A percentile compares a stretch with the other conserved stretches of the same genome.
Evolutionary conservation across 2,329 filamentous ascomycete genomes (phyloP).

Genomic region (Stagonosporopsis vannaccii): DNA sequence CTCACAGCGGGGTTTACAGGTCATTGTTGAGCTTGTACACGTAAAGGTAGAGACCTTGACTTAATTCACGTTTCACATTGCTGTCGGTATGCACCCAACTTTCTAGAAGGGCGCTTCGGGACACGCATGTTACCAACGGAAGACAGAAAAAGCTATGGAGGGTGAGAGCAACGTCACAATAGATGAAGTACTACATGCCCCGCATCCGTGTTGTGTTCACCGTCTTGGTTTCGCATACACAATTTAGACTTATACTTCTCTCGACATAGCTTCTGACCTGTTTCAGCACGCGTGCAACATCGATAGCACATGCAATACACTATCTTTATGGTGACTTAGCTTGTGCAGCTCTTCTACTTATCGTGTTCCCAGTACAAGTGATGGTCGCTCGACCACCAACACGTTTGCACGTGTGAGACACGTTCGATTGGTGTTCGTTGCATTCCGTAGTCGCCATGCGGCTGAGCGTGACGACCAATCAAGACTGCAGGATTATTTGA

Average conservation of each 20-base stretch:
- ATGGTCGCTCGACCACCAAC: not conserved
- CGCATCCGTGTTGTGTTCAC: not conserved
- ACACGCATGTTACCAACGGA: not conserved
- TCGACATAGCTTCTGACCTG: not conserved
- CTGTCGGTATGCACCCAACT: not conserved
- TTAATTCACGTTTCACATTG: not conserved
- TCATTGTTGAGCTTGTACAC: not conserved
- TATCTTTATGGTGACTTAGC: not conserved
- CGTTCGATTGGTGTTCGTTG: constrained; percentile 15
- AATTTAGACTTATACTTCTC: too few relatives aligned
- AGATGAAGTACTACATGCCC: not conserved
- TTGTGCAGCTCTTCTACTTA: not conserved
- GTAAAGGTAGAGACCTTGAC: not conserved
- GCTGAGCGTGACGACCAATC: constrained; percentile 29
- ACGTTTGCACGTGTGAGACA: not conserved
- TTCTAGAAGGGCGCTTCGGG: not conserved
- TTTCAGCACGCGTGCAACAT: not conserved
- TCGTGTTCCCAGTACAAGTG: not conserved
- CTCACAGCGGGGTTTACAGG: not conserved
- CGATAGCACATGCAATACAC: not conserved
- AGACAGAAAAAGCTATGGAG: not conserved
- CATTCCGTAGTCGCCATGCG: constrained; percentile 17
- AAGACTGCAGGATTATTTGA: constrained; percentile 13
- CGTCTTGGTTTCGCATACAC: not conserved
- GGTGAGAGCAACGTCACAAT: not conserved